Evolutionary conservation across 2,329 filamentous ascomycete species (phyloP).

Genomic region (Monilinia aucupariae): DNA sequence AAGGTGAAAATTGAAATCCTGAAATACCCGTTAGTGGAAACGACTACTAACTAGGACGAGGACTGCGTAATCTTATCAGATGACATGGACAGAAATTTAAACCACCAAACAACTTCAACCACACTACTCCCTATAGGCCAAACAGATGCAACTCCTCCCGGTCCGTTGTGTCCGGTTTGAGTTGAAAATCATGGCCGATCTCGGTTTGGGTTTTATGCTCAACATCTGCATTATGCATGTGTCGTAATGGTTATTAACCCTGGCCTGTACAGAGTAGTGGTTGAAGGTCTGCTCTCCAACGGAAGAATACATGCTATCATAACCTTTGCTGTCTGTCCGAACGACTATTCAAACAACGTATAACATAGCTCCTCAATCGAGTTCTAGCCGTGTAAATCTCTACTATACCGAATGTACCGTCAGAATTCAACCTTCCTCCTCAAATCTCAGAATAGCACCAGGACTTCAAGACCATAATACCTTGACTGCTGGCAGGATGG

Average conservation of each 20-base stretch:
- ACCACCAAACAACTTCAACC: background rate
- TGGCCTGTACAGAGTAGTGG: background rate
- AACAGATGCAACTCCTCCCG: background rate
- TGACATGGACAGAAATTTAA: background rate
- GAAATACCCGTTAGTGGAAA: background rate
- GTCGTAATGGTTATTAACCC: background rate
- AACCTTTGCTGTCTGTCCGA: background rate
- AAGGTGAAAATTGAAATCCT: conserved; percentile 6
- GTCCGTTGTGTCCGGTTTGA: background rate
- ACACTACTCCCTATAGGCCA: background rate
- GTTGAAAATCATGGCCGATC: background rate
- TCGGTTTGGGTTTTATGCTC: conserved; percentile 6
- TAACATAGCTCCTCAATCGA: background rate
- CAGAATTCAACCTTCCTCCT: background rate
- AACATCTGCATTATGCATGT: background rate
- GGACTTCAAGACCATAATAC: background rate
- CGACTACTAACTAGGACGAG: no score
- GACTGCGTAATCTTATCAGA: background rate
- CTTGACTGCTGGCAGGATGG: conserved; percentile 17
- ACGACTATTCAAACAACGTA: background rate
- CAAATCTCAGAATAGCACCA: background rate
- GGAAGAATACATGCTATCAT: background rate
- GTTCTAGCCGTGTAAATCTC: background rate
- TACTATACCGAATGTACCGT: background rate
- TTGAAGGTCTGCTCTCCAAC: background rate